Evolutionary conservation across 2,329 filamentous ascomycete species (phyloP).

Genomic region (Talaromyces sp.): DNA sequence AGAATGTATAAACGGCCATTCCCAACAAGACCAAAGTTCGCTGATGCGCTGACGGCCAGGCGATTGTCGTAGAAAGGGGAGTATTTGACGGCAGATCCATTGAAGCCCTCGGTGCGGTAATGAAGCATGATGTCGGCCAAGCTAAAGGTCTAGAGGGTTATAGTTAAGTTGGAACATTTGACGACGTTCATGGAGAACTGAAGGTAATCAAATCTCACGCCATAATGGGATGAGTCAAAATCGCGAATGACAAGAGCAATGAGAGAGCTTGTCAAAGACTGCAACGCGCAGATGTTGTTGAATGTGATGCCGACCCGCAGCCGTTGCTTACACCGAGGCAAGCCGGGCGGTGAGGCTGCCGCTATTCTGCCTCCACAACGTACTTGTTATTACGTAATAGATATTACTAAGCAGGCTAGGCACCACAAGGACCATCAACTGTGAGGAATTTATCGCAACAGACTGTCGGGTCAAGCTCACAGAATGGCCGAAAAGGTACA

Average conservation of each 20-base stretch:
- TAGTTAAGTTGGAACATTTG: slow-evolving; percentile 2
- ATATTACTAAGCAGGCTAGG: slow-evolving; percentile 8
- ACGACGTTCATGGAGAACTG: background rate
- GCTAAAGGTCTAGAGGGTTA: background rate
- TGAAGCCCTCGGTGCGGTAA: slow-evolving; percentile 88
- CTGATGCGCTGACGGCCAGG: slow-evolving; percentile 81
- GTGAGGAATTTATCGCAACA: background rate
- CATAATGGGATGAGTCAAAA: slow-evolving; percentile 1
- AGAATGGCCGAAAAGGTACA: slow-evolving; percentile 2
- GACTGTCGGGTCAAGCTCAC: background rate
- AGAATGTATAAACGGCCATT: slow-evolving; percentile 84
- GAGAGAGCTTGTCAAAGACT: background rate
- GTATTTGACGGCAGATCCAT: slow-evolving; percentile 96
- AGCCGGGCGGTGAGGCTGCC: background rate
- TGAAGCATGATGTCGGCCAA: slow-evolving; percentile 67
- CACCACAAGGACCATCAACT: background rate
- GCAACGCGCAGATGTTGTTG: background rate
- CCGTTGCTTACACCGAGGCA: slow-evolving; percentile 10
- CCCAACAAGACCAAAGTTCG: slow-evolving; percentile 95
- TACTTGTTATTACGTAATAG: background rate
- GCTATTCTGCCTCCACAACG: background rate
- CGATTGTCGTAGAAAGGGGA: slow-evolving; percentile 96
- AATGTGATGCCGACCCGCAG: slow-evolving; percentile 17
- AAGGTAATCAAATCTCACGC: background rate
- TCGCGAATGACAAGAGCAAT: background rate